phyloP scores from a whole-genome alignment of 2,329 filamentous ascomycete species.

The Colletotrichum godetiae region DNA sequence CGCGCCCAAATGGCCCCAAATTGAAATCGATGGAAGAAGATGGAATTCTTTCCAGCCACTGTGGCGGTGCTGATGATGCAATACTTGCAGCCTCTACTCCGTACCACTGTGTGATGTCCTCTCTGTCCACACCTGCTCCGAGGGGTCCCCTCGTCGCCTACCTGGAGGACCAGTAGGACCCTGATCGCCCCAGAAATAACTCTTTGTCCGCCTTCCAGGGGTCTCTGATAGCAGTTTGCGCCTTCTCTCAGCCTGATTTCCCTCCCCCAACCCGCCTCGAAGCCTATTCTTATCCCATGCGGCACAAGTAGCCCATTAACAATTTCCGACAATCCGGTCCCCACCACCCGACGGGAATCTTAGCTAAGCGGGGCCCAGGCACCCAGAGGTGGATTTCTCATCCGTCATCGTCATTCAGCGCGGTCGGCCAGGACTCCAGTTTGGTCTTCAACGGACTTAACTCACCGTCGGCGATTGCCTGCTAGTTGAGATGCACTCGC shows the following conservation, averaged over 20 bases:
- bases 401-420: constrained; percentile 22
- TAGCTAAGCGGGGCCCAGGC: constrained; percentile 17
- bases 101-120: no score
- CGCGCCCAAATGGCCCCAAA: constrained; percentile 27
- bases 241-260: constrained; percentile 5
- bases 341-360: constrained; percentile 5
- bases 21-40: constrained; percentile 37
- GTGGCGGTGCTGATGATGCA: constrained; percentile 38
- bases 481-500: not conserved
- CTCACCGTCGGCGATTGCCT: not conserved
- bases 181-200: constrained; percentile 17
- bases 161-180: constrained; percentile 9
- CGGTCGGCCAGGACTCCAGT: no score
- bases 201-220: not conserved
- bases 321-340: constrained; percentile 16
- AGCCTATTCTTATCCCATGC: constrained; percentile 17
- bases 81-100: constrained; percentile 14
- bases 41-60: constrained; percentile 38
- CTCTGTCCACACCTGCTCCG: constrained; percentile 19
- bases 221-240: not conserved
- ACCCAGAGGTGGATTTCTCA: constrained; percentile 14
- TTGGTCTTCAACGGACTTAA: not conserved
- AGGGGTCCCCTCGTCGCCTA: constrained; percentile 4
- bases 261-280: constrained; percentile 3
- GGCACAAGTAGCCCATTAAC: constrained; percentile 17